phyloP scores from a whole-genome alignment of 1,139 yeast genomes.

The Pichia sp. region DNA sequence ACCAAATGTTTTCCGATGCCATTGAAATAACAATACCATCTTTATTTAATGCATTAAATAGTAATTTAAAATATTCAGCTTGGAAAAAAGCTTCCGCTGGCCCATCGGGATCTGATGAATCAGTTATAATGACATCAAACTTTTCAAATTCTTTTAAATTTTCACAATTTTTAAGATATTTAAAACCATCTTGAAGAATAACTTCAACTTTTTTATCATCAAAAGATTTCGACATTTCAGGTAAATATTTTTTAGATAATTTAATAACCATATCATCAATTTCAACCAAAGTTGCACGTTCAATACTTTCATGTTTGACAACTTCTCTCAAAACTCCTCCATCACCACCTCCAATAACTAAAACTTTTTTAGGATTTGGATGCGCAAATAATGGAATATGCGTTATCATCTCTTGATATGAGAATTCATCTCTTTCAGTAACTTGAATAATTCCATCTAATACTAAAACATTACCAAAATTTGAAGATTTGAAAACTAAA shows the following conservation, averaged over 20 bases:
- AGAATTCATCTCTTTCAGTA: constrained; percentile 90
- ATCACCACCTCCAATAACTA: constrained; percentile 94
- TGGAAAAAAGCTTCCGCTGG: constrained; percentile 95
- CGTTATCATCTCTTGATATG: constrained; percentile 93
- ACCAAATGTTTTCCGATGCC: constrained; percentile 94
- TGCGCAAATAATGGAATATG: constrained; percentile 87
- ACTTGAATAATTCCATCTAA: constrained; percentile 89
- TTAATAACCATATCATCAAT: constrained; percentile 86
- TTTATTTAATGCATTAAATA: constrained; percentile 56
- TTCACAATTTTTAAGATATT: constrained; percentile 56
- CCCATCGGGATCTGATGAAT: constrained; percentile 96
- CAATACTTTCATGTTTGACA: constrained; percentile 77
- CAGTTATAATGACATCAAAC: constrained; percentile 88
- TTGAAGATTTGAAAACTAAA: constrained; percentile 77
- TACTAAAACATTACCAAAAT: constrained; percentile 86
- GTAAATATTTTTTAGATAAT: constrained; percentile 75
- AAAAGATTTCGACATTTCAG: constrained; percentile 69
- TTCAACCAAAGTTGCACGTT: constrained; percentile 84
- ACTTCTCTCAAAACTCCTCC: constrained; percentile 94
- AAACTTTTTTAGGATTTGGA: constrained; percentile 81
- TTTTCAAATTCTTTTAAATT: constrained; percentile 14
- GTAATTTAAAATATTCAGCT: constrained; percentile 67
- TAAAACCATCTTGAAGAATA: constrained; percentile 88
- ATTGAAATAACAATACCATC: constrained; percentile 66
- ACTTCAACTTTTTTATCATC: constrained; percentile 75